phyloP scores from a whole-genome alignment of 2,329 filamentous ascomycete species.

The Fusarium ambrosium region DNA sequence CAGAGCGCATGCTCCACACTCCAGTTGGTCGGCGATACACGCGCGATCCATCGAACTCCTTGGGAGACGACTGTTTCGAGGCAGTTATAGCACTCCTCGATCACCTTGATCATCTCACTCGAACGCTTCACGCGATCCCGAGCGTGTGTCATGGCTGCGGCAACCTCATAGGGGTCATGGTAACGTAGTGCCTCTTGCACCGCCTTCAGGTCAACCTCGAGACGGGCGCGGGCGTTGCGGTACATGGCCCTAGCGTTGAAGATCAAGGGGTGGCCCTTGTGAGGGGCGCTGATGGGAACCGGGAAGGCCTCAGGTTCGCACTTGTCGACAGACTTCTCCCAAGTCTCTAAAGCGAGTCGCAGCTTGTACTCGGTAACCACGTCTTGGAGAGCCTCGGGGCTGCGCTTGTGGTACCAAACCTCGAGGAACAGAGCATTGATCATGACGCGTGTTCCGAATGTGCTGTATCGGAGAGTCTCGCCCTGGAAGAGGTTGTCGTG shows the following conservation, averaged over 20 bases:
- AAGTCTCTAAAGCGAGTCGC: conserved; percentile 94
- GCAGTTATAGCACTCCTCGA: conserved; percentile 97
- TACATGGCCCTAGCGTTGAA: conserved; percentile 99
- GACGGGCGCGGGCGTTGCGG: conserved; percentile 89
- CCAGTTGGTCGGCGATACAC: conserved; percentile 98
- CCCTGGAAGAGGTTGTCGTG: conserved; percentile 97
- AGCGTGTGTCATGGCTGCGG: conserved; percentile 94
- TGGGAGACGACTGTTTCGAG: conserved; percentile 95
- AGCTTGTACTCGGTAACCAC: conserved; percentile 99
- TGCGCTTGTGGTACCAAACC: conserved; percentile 99
- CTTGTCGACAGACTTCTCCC: conserved; percentile 94
- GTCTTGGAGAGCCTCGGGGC: conserved; percentile 95
- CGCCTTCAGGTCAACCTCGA: conserved; percentile 95
- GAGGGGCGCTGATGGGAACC: conserved; percentile 91
- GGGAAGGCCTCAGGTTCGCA: conserved; percentile 92
- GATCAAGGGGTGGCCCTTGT: conserved; percentile 95
- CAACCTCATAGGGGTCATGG: conserved; percentile 97
- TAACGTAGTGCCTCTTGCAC: conserved; percentile 97
- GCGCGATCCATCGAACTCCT: conserved; percentile 97
- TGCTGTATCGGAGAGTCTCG: conserved; percentile 90
- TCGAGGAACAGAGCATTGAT: conserved; percentile 98
- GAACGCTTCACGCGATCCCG: conserved; percentile 95
- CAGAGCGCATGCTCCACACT: conserved; percentile 98
- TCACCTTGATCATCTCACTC: conserved; percentile 98
- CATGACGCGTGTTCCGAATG: conserved; percentile 97